A percentile compares a stretch with the other conserved stretches of the same genome.
phyloP scores from a whole-genome alignment of 2,329 filamentous ascomycete genomes.

The Aureobasidium leucospermi region DNA sequence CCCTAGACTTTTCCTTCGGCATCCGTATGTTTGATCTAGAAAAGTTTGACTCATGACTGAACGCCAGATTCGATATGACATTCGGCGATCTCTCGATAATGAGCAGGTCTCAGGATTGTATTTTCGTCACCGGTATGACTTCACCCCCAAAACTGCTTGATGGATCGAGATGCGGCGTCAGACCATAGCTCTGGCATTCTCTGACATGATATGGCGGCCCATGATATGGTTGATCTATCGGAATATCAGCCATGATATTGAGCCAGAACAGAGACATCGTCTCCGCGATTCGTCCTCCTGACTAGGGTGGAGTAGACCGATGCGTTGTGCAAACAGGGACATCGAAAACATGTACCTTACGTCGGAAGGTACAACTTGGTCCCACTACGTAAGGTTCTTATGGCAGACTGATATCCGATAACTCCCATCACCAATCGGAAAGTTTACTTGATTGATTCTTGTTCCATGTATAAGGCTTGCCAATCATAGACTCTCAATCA shows the following conservation, averaged over 20 bases:
- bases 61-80: not conserved
- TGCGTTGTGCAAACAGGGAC: not conserved
- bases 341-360: not conserved
- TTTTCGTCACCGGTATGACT: not conserved
- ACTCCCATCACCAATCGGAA: not conserved
- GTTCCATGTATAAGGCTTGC: not conserved
- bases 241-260: not conserved
- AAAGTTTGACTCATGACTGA: not conserved
- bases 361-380: not conserved
- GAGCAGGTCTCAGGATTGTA: not conserved
- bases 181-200: not conserved
- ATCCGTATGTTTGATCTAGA: not conserved
- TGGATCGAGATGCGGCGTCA: not conserved
- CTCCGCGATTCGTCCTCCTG: not conserved
- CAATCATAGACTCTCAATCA: not conserved
- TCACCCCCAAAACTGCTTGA: not conserved
- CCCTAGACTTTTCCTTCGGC: not conserved
- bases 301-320: not conserved
- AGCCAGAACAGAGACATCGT: not conserved
- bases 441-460: not conserved
- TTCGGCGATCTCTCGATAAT: not conserved
- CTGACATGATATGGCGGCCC: not conserved
- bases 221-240: not conserved
- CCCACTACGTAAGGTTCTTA: slow-evolving; percentile 3
- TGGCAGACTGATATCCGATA: not conserved